Base-by-base conservation (phyloP, 345 rosid species). In the Salix koriyanagi region DNA sequence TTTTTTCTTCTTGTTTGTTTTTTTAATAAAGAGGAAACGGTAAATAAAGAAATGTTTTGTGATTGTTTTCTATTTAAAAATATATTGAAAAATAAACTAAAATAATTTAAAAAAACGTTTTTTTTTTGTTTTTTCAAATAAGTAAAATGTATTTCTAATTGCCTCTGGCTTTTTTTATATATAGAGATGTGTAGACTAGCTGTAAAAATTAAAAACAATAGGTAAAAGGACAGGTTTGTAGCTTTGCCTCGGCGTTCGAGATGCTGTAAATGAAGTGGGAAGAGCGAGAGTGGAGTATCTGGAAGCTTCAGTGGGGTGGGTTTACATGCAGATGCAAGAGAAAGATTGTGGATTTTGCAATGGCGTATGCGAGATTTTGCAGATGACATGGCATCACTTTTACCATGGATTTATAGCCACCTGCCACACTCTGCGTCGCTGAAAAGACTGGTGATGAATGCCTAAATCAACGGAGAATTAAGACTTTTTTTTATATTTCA, bases 291-390 rank as follows among this genome's bases (percentile, higher is more conserved):
- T 86, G 25, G 98, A 94, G 78, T 94, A 87, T 73, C 69, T 92
- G 80, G 97, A 94, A 86, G 92, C 97, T 48, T 83, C 98, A 0
- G 86, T 92, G 32, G 93, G 93, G 75, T 36, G 37, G 37, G 37
- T 36, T 91, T 80, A 89, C 91, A 23, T 90, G 82, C 91, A 25
- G n/a, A n/a, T n/a, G n/a, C n/a, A 92, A 92, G 88, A 88, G 89
- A 80, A 94, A 87, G 87, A 88, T 94, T 54, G 77, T 88, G 65
- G 85, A 92, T 92, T 73, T 85, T 92, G 76, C 94, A 90, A 69
- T 92, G 97, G 97, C 92, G 91, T 79, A 87, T 92, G 97, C 84
- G 79, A 82, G 97, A 92, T 80, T 94, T 94, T 48, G 97, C 97
- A 21, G 98, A 92, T 71, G 89, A 88, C 75, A 87, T 87, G 85